Evolutionary conservation across 78 protist species (phyloP), one percentile per base, ranked within the genome.

Genomic region (Dictyostelium intermedium): DNA sequence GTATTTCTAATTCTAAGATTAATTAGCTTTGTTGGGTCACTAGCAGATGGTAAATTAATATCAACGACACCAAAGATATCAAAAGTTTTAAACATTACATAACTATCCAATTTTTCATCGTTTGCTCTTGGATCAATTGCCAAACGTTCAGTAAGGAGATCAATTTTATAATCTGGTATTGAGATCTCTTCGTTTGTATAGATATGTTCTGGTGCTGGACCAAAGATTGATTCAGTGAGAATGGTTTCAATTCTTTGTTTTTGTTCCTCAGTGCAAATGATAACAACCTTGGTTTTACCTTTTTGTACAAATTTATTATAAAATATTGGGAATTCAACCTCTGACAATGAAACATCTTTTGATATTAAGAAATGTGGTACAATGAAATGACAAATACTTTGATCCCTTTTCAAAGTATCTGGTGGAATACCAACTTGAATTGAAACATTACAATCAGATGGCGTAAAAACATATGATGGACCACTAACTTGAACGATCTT

Each of bases 341-440:
- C 97, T 23, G 94, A 91, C 14, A 84, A 70, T 43, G 83, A 78
- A 10, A 95, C 87, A 81, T 83, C 91, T 6, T 45, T 32, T 39
- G 97, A 73, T 13, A 66, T 63, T 61, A 95, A 79, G 10, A 72
- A 45, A 37, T 82, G 95, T 23, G 95, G 97, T 14, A 95, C 95
- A 20, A 69, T 56, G 37, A 72, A 72, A 72, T 72, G 79, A 34
- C 37, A 72, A 1, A 16, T 37, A 2, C 63, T 50, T 27, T 69
- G 56, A 23, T 92, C 91, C 5, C 83, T 91, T 84, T 96, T 96
- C 35, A 96, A 91, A 3, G 97, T 91, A 72, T 96, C 98, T 8
- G 98, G 98, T 23, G 98, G 98, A 1, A 93, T 74, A 32, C 98
- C 97, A 32, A 96, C 73, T 82, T 96, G 98, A 25, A 96, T 74